These are phyloP conservation scores for Scheffersomyces quercinus DNA, from an alignment of 1,139 yeast species.

Conservation along the genomic window DNA sequence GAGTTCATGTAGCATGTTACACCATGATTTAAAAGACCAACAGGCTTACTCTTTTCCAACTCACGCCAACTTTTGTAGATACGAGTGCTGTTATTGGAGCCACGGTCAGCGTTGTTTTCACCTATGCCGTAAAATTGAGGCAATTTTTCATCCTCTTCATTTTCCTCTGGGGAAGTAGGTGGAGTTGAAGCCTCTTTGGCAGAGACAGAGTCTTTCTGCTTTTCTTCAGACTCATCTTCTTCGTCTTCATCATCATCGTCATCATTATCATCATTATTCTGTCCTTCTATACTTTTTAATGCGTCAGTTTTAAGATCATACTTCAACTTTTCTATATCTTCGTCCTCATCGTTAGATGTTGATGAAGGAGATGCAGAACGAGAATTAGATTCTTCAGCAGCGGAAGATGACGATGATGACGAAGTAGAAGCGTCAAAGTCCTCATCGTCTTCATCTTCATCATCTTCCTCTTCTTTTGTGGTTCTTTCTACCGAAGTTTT, in stretches of 20 bases:
- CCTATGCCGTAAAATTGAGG: conserved; percentile 50
- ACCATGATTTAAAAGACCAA: conserved; percentile 86
- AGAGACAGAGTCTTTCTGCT: background rate
- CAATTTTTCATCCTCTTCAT: conserved; percentile 12
- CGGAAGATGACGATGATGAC: background rate
- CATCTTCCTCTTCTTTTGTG: conserved; percentile 26
- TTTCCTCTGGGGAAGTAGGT: conserved; percentile 48
- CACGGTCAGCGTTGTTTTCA: conserved; percentile 55
- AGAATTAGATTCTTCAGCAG: conserved; percentile 2
- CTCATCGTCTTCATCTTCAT: conserved; percentile 21
- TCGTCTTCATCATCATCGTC: conserved; percentile 2
- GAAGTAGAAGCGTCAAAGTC: conserved; percentile 14
- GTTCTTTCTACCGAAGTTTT: conserved; percentile 16
- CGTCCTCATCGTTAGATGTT: conserved; percentile 22
- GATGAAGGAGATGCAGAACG: conserved; percentile 8
- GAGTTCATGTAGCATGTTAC: conserved; percentile 97
- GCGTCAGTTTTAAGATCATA: conserved; percentile 36
- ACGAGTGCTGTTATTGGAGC: conserved; percentile 56
- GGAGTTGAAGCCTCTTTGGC: conserved; percentile 27
- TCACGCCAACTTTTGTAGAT: conserved; percentile 65
- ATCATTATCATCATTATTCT: conserved; percentile 24
- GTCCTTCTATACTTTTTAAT: conserved; percentile 19
- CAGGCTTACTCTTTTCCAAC: conserved; percentile 49
- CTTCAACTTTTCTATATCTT: conserved; percentile 32
- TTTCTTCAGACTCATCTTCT: conserved; percentile 2